These are phyloP conservation scores for Pseudozyma pruni DNA, from an alignment of 1,284 basidiomycete genomes.

Conservation along the genomic window DNA sequence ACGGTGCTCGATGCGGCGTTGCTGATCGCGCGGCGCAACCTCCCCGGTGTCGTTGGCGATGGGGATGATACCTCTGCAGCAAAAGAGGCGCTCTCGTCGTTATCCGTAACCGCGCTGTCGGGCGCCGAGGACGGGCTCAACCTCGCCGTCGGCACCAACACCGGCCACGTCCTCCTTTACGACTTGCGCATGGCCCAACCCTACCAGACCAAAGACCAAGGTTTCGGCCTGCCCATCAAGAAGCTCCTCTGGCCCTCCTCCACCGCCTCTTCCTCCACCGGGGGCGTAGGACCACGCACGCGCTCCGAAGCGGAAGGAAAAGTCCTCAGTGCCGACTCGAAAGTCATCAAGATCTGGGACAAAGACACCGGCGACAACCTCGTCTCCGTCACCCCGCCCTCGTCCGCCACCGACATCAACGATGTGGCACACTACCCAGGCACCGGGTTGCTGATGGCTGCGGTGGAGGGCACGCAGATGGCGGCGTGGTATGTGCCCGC, in stretches of 20 bases:
- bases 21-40: slow-evolving; percentile 67
- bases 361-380: slow-evolving; percentile 83
- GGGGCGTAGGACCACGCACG: slow-evolving; percentile 76
- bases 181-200: slow-evolving; percentile 87
- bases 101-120: slow-evolving; percentile 83
- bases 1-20: slow-evolving; percentile 62
- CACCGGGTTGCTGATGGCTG: slow-evolving; percentile 63
- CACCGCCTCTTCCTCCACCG: slow-evolving; percentile 70
- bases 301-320: slow-evolving; percentile 70
- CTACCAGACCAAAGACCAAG: slow-evolving; percentile 93
- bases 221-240: slow-evolving; percentile 91
- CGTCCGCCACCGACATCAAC: slow-evolving; percentile 80
- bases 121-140: slow-evolving; percentile 84
- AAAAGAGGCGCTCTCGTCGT: slow-evolving; percentile 63
- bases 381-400: slow-evolving; percentile 88
- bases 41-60: slow-evolving; percentile 61
- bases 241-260: slow-evolving; percentile 84
- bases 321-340: slow-evolving; percentile 64
- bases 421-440: slow-evolving; percentile 65
- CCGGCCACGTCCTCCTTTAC: slow-evolving; percentile 92
- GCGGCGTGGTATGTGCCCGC: slow-evolving; percentile 82
- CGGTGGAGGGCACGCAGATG: slow-evolving; percentile 66
- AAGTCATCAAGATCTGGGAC: slow-evolving; percentile 71
- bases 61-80: slow-evolving; percentile 57
- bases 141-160: slow-evolving; percentile 91